Base-by-base conservation (phyloP, 148 eudicot species). In the Rhododendron griersonianum region DNA sequence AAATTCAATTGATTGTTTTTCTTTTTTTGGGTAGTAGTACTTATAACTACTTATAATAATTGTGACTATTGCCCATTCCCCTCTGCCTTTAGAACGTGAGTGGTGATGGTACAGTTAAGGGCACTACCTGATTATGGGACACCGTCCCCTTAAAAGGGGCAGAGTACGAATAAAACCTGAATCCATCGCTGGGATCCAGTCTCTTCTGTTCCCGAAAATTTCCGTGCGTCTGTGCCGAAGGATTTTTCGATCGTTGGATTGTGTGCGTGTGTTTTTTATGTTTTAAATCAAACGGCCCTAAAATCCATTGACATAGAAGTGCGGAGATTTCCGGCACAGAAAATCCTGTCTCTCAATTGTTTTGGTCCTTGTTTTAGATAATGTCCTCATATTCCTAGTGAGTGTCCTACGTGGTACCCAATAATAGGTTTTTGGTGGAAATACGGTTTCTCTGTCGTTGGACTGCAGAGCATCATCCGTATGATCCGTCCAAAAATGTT, bases 181-280 rank as follows among this genome's bases (percentile, higher is more conserved):
- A 39, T 41, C 45, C 45, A 41, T 41, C 8, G 1, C 45, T 41
- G 7, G 44, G 45, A 41, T 41, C 45, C 45, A 8, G 6, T 41
- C 1, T 41, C 7, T 41, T 41, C 45, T 41, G 8, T 39, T 39
- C 45, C 7, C 0, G 8, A 41, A 41, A 41, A 41, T 41, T 41
- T 0, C 0, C 0, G 1, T 5, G 1, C 8, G 0, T 41, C 1
- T 41, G 8, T 0, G 7, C 0, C 8, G 8, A 41, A 41, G 45
- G 1, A 6, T 41, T 5, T 41, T 41, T 41, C 1, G 7, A 8
- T 7, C 45, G 7, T 41, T 6, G 45, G 0, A 41, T 5, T 41
- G 1, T 41, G 8, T 6, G 7, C 5, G 7, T 41, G 8, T 41
- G 4, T 5, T 41, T 0, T 41, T 41, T 41, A 41, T 41, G 7